A percentile compares a stretch with the other conserved stretches of the same genome.
Evolutionary conservation across 1,284 basidiomycete genomes (phyloP).

Genomic region (Tilletiaria anomala): DNA sequence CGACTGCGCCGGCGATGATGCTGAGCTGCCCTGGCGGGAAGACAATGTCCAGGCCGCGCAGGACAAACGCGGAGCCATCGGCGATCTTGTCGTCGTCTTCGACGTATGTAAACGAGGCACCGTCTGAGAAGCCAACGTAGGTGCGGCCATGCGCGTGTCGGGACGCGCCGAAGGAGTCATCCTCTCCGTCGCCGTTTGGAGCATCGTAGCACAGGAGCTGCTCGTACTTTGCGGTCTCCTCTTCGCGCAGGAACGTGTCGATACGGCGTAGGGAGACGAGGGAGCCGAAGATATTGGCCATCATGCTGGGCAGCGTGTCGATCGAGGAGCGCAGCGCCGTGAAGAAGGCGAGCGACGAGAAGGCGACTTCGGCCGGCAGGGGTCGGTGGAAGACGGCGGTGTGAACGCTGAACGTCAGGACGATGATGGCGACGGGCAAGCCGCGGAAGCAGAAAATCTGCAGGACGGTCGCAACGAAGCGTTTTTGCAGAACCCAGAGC

Average conservation of each 20-base stretch:
- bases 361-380: conserved; percentile 44
- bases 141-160: conserved; percentile 12
- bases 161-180: conserved; percentile 4
- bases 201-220: conserved; percentile 41
- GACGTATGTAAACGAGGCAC: conserved; percentile 43
- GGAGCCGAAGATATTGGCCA: conserved; percentile 42
- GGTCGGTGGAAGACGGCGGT: conserved; percentile 44
- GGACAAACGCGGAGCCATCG: conserved; percentile 34
- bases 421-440: conserved; percentile 47
- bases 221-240: conserved; percentile 48
- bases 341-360: conserved; percentile 48
- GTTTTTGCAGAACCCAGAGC: conserved; percentile 41
- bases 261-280: conserved; percentile 38
- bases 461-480: conserved; percentile 41
- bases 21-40: conserved; percentile 51
- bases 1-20: conserved; percentile 51
- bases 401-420: conserved; percentile 53
- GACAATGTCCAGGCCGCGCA: conserved; percentile 47
- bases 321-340: conserved; percentile 15
- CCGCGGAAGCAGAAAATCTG: conserved; percentile 44
- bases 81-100: conserved; percentile 6
- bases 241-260: conserved; percentile 45
- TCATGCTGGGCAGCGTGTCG: conserved; percentile 35
- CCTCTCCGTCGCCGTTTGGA: conserved; percentile 23
- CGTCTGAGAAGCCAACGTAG: conserved; percentile 43